A percentile compares a stretch with the other conserved stretches of the same genome.
These are phyloP conservation scores for Blastobotrys raffinosifermentans DNA, from an alignment of 1,139 yeast genomes.

Conservation along the genomic window DNA sequence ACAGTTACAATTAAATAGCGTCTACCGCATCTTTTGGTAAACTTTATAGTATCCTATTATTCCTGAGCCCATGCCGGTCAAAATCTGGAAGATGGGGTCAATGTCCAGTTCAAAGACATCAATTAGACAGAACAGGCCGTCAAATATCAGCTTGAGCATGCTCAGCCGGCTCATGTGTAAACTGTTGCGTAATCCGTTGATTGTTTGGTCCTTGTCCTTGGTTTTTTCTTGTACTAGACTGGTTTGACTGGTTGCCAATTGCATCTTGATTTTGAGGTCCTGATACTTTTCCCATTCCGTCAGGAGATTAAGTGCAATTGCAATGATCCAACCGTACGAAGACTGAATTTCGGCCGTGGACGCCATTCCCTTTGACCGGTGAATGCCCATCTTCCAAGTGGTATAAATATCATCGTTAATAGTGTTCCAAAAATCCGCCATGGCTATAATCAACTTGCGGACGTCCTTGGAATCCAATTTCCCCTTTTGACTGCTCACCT, in stretches of 20 bases:
- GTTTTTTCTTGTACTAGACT: constrained; percentile 1
- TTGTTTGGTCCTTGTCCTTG: constrained; percentile 1
- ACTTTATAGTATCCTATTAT: constrained; percentile 26
- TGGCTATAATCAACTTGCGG: constrained; percentile 13
- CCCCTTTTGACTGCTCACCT: constrained; percentile 7
- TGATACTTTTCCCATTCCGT: constrained; percentile 14
- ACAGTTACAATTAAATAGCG: too few species aligned
- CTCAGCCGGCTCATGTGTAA: constrained; percentile 13
- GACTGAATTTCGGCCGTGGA: constrained; percentile 25
- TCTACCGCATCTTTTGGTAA: constrained; percentile 14
- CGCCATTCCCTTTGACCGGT: constrained; percentile 15
- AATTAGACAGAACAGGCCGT: constrained; percentile 25
- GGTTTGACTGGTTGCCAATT: constrained; percentile 5
- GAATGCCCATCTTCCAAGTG: constrained; percentile 25
- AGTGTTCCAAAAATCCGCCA: constrained; percentile 26
- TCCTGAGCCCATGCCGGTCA: constrained; percentile 26
- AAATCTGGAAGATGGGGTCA: constrained; percentile 21
- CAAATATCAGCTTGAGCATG: constrained; percentile 23
- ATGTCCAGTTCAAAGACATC: constrained; percentile 23
- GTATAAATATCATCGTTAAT: constrained; percentile 30
- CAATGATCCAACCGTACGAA: constrained; percentile 25
- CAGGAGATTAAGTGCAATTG: constrained; percentile 22
- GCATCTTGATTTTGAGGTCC: constrained; percentile 5
- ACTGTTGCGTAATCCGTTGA: background rate
- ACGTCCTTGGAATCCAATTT: background rate